Evolutionary conservation across 176 grass and related monocot species (phyloP), one percentile per base, ranked within the genome.

Genomic region (Olyra latifolia): DNA sequence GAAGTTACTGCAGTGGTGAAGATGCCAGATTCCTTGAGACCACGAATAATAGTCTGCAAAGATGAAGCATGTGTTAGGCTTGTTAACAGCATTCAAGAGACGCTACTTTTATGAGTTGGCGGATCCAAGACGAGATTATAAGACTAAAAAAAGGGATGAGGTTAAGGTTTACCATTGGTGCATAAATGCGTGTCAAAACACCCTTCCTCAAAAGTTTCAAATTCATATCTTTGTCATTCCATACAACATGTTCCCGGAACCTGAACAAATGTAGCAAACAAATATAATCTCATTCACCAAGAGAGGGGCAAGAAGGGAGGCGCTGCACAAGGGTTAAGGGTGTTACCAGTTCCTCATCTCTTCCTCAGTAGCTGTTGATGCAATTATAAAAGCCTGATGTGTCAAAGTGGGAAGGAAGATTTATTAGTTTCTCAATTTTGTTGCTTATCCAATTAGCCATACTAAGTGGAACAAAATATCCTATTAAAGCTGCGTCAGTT

Each of bases 131-230:
- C 4, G 45, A 60, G 30, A 82, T 13, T 58, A 19, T 16, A 62
- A 84, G 43, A 73, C 74, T 62, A 5, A 42, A 4, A 24, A n/a
- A 23, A 17, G 8, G 45, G 45, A 17, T 40, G 30, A 47, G 59
- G 66, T n/a, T 25, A 49, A 78, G 49, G 35, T 76, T 91, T 82
- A 95, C 96, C 96, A 93, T 99, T 41, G 96, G 96, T 32, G 96
- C 91, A 86, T 99, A 99, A 81, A 99, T 91, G 46, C 96, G 96
- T 71, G 96, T 91, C 54, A 93, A 78, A 61, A 99, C 87, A 74
- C 90, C 90, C 90, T 99, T 99, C 76, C 96, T 89, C 47, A 99
- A 60, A 78, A 99, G 90, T 75, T 99, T 99, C 61, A 99, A 87
- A 69, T 93, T 99, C 13, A 80, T 70, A 61, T 95, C 90, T 70